Percentiles rank a stretch among this genome's conserved stretches.
These are phyloP conservation scores for Penicillium sp. DNA, from an alignment of 2,329 filamentous ascomycete species.

Conservation along the genomic window DNA sequence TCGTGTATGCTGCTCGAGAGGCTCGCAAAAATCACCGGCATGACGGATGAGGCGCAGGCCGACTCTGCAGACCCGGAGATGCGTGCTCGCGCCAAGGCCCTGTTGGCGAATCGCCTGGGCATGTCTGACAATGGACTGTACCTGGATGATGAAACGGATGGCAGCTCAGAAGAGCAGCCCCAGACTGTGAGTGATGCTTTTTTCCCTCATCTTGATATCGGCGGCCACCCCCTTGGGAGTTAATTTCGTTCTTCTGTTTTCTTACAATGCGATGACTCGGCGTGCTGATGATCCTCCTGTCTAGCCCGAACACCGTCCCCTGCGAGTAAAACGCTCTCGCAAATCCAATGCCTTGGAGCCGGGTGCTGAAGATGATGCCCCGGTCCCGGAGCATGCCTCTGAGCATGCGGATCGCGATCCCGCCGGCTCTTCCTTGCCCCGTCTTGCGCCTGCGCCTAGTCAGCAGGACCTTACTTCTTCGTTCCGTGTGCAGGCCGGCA, in stretches of 20 bases:
- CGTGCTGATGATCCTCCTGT: too few relatives aligned
- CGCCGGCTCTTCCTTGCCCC: constrained; percentile 27
- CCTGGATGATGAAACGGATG: constrained; percentile 41
- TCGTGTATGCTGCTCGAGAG: constrained; percentile 42
- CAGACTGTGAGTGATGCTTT: constrained; percentile 33
- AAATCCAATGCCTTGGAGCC: constrained; percentile 31
- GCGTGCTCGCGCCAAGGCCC: constrained; percentile 32
- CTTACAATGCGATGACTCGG: too few relatives aligned
- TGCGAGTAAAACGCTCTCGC: constrained; percentile 41
- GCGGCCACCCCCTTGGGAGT: too few relatives aligned
- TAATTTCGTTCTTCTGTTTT: too few relatives aligned
- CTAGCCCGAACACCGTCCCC: constrained; percentile 45
- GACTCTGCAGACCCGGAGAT: constrained; percentile 31
- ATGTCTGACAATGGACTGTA: constrained; percentile 23
- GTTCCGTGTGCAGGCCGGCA: constrained; percentile 32
- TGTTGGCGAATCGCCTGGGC: constrained; percentile 25
- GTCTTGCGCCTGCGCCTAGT: constrained; percentile 31
- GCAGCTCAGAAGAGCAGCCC: constrained; percentile 42
- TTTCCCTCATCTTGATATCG: not conserved
- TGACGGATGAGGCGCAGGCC: constrained; percentile 37
- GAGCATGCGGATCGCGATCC: constrained; percentile 17
- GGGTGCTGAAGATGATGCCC: constrained; percentile 24
- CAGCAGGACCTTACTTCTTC: constrained; percentile 37
- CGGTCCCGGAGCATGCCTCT: constrained; percentile 17
- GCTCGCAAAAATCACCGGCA: constrained; percentile 38